A percentile compares a stretch with the other conserved stretches of the same genome.
Evolutionary conservation across 345 rosid genomes (phyloP).

Genomic region (Salix caprea): DNA sequence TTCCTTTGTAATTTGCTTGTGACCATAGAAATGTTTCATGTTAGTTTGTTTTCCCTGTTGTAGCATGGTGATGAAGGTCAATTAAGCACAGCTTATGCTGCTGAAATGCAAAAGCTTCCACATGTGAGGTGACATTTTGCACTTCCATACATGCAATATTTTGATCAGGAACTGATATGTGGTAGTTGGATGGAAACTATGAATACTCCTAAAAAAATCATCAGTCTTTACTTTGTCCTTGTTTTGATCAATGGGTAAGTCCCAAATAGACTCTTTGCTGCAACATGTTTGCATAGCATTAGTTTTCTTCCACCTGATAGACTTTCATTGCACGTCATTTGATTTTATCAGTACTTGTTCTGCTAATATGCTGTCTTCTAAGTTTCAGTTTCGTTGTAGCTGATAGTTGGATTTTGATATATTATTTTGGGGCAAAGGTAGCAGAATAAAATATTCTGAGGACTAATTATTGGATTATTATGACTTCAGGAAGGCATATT

Average conservation of each 20-base stretch:
- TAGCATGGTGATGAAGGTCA: slow-evolving; percentile 94
- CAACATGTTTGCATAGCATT: not conserved
- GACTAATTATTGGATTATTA: not conserved
- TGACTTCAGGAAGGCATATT: not conserved
- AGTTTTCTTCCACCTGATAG: not conserved
- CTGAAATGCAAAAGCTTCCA: slow-evolving; percentile 74
- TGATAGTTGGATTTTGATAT: not conserved
- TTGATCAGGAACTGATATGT: not conserved
- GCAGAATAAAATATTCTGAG: not conserved
- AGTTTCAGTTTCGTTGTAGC: not conserved
- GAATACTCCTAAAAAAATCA: not conserved
- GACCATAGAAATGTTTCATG: slow-evolving; percentile 3
- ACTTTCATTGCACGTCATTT: not conserved
- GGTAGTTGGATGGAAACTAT: too few relatives aligned
- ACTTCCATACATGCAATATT: slow-evolving; percentile 7
- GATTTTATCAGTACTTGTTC: not conserved
- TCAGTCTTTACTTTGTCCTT: not conserved
- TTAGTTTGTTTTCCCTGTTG: slow-evolving; percentile 6
- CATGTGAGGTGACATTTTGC: slow-evolving; percentile 69
- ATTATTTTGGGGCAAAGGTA: not conserved
- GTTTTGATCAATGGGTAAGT: slow-evolving; percentile 1
- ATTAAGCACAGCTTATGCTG: slow-evolving; percentile 68
- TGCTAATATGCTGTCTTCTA: not conserved
- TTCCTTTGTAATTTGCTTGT: slow-evolving; percentile 3
- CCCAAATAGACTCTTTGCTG: slow-evolving; percentile 2